Conservation (phyloP, 2,329 filamentous ascomycete species). For the Aspergillus ochraceoroseus region DNA sequence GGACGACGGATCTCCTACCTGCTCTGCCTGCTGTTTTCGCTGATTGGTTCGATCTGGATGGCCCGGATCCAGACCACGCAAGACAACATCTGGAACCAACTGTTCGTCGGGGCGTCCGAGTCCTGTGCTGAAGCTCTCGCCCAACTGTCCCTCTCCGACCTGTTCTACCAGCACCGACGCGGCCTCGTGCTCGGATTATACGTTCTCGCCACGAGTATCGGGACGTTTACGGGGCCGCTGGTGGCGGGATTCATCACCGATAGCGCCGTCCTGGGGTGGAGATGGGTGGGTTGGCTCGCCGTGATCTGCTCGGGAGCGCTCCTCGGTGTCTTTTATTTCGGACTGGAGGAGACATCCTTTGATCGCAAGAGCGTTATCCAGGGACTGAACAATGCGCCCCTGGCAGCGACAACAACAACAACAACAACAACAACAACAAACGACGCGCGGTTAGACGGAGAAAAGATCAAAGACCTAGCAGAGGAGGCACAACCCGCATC, state of each 20-base stretch:
- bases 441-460: no score
- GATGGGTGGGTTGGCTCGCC: constrained; percentile 51
- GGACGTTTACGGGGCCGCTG: constrained; percentile 12
- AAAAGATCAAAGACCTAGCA: no score
- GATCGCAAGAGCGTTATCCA: background rate
- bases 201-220: constrained; percentile 2
- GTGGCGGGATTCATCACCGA: constrained; percentile 31
- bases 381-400: no score
- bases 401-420: background rate
- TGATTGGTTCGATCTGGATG: background rate
- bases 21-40: background rate
- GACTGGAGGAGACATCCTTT: constrained; percentile 43
- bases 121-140: constrained; percentile 15
- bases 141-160: constrained; percentile 15
- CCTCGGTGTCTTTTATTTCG: constrained; percentile 43
- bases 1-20: constrained; percentile 14
- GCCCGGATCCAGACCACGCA: background rate
- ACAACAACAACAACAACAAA: background rate
- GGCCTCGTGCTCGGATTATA: constrained; percentile 13
- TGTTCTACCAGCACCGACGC: constrained; percentile 17
- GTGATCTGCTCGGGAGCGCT: constrained; percentile 41
- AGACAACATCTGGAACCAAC: constrained; percentile 5
- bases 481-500: no score
- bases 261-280: constrained; percentile 43
- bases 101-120: constrained; percentile 9